phyloP scores from a whole-genome alignment of 139 green algal species.

The Chlorella sorokiniana region DNA sequence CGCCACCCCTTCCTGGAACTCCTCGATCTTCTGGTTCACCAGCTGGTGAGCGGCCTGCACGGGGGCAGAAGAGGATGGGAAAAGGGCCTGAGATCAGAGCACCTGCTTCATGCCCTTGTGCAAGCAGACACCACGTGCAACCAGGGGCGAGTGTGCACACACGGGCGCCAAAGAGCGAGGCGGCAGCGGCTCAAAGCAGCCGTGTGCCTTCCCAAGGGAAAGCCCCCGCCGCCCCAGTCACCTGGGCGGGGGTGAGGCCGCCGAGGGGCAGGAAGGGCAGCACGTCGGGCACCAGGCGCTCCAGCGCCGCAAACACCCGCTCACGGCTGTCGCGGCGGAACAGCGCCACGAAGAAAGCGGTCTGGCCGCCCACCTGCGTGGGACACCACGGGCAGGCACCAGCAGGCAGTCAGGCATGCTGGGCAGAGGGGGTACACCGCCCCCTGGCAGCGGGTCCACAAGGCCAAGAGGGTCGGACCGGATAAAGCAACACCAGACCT shows the following conservation, averaged over 20 bases:
- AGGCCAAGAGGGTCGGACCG: not conserved
- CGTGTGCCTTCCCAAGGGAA: not conserved
- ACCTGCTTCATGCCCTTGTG: too few relatives aligned
- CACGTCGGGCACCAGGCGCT: conserved; percentile 46
- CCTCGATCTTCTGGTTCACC: conserved; percentile 66
- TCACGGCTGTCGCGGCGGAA: conserved; percentile 71
- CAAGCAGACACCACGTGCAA: too few relatives aligned
- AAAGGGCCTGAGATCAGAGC: not conserved
- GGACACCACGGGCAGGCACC: not conserved
- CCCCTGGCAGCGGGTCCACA: too few relatives aligned
- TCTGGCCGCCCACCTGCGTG: conserved; percentile 31
- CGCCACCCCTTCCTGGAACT: conserved; percentile 70
- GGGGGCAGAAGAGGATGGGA: not conserved
- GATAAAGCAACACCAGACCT: not conserved
- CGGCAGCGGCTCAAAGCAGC: too few relatives aligned
- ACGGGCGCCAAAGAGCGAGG: not conserved
- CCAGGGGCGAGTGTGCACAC: too few relatives aligned
- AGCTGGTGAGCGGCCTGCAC: conserved; percentile 52
- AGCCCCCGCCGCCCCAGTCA: too few relatives aligned
- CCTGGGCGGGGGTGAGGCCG: conserved; percentile 29
- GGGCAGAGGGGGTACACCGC: not conserved
- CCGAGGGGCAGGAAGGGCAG: conserved; percentile 52
- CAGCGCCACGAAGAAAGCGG: conserved; percentile 66
- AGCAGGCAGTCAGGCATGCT: not conserved
- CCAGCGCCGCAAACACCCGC: conserved; percentile 52